A percentile compares a stretch with the other conserved stretches of the same genome.
Conservation (phyloP, 2,329 filamentous ascomycete species). For the Pyrenophora seminiperda region DNA sequence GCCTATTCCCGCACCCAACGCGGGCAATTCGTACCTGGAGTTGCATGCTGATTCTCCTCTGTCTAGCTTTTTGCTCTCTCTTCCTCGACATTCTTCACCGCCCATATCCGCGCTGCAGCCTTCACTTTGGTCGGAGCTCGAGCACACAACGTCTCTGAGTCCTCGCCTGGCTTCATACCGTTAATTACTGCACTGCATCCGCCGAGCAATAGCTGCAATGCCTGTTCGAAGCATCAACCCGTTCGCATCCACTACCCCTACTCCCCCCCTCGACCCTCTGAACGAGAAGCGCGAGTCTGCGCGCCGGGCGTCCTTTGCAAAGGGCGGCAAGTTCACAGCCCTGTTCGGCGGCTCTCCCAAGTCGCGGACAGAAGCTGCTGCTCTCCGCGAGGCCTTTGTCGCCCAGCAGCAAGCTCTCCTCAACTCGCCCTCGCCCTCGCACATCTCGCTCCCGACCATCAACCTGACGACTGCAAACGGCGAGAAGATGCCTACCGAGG, state of each 20-base stretch:
- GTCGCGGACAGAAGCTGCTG: slow-evolving; percentile 65
- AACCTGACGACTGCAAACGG: slow-evolving; percentile 85
- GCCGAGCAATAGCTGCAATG: slow-evolving; percentile 54
- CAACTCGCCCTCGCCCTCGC: slow-evolving; percentile 66
- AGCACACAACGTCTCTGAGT: slow-evolving; percentile 4
- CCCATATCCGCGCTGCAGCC: slow-evolving; percentile 16
- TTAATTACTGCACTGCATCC: not conserved
- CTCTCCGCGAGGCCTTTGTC: slow-evolving; percentile 70
- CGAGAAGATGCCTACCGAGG: slow-evolving; percentile 74
- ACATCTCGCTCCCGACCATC: slow-evolving; percentile 84
- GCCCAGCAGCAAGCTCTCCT: slow-evolving; percentile 64
- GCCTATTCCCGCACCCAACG: slow-evolving; percentile 4
- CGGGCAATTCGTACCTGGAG: slow-evolving; percentile 5
- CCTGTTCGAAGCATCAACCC: slow-evolving; percentile 66
- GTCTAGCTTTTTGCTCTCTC: slow-evolving; percentile 19
- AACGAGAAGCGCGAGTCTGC: slow-evolving; percentile 60
- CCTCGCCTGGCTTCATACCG: slow-evolving; percentile 6
- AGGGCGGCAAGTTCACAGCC: slow-evolving; percentile 73
- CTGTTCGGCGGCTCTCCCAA: slow-evolving; percentile 83
- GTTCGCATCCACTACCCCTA: slow-evolving; percentile 60
- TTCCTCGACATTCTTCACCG: slow-evolving; percentile 22
- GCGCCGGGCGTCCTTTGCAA: slow-evolving; percentile 59
- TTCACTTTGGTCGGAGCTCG: slow-evolving; percentile 1
- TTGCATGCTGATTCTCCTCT: slow-evolving; percentile 23
- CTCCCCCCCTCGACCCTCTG: slow-evolving; percentile 56